Percentiles rank a stretch among this genome's conserved stretches.
Evolutionary conservation across 208 protist species (phyloP).

Genomic region (Trypanosoma boissoni): DNA sequence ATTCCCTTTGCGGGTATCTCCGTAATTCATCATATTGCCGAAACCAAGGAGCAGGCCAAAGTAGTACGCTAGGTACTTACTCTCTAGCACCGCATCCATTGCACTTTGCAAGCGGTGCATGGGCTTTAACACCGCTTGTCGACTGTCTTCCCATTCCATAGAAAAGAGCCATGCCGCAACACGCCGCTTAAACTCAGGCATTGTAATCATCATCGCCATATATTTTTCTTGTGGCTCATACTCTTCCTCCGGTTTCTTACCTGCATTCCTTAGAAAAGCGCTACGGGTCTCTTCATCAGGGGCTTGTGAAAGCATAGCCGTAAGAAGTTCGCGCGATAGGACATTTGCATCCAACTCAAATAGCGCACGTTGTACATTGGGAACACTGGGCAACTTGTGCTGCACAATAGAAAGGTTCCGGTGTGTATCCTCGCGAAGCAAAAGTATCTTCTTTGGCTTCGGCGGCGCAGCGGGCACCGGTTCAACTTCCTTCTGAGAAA

Average conservation of each 20-base stretch:
- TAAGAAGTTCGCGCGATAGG: conserved; percentile 21
- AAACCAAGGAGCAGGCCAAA: conserved; percentile 32
- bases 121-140: conserved; percentile 22
- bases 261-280: conserved; percentile 23
- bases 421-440: conserved; percentile 25
- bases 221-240: conserved; percentile 44
- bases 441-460: conserved; percentile 29
- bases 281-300: conserved; percentile 29
- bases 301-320: conserved; percentile 29
- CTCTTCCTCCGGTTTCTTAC: conserved; percentile 35
- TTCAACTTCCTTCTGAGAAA: conserved; percentile 38
- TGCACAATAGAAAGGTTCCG: conserved; percentile 41
- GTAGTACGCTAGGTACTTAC: conserved; percentile 32
- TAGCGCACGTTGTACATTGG: conserved; percentile 27
- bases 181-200: conserved; percentile 30
- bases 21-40: conserved; percentile 46
- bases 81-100: conserved; percentile 22
- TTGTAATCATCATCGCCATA: conserved; percentile 35
- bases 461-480: conserved; percentile 2
- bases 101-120: conserved; percentile 26
- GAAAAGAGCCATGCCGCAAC: conserved; percentile 31
- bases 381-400: conserved; percentile 30
- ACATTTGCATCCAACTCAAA: conserved; percentile 24
- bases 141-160: conserved; percentile 31
- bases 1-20: conserved; percentile 26